These are phyloP conservation scores for Tulasnella sp. DNA, from an alignment of 768 basidiomycete genomes.

Conservation along the genomic window DNA sequence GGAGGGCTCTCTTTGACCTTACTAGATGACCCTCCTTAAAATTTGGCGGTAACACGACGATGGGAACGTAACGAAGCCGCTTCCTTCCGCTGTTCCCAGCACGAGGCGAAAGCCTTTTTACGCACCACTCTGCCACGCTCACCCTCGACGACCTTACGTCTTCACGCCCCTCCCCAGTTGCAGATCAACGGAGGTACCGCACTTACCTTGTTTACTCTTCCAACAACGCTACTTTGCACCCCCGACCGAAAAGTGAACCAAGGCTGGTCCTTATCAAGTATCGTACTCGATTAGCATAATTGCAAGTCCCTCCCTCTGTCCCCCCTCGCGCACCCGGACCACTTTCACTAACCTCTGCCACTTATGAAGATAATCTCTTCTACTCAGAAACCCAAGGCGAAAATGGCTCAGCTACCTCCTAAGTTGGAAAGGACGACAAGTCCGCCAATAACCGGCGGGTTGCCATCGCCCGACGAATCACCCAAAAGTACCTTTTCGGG, in stretches of 20 bases:
- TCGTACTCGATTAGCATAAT: background rate
- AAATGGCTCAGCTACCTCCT: background rate
- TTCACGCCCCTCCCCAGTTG: background rate
- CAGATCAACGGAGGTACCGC: slow-evolving; percentile 10
- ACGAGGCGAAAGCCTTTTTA: slow-evolving; percentile 6
- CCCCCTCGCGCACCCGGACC: background rate
- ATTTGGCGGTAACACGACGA: background rate
- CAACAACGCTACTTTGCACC: background rate
- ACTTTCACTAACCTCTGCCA: background rate
- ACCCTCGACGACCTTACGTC: slow-evolving; percentile 2
- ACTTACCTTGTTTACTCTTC: background rate
- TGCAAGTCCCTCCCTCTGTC: background rate
- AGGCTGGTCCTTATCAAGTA: background rate
- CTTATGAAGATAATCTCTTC: background rate
- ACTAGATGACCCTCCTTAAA: background rate
- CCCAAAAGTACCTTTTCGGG: background rate
- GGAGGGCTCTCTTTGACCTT: background rate
- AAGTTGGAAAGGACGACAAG: background rate
- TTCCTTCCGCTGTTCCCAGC: background rate
- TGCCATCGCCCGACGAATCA: background rate
- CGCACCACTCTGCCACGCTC: slow-evolving; percentile 3
- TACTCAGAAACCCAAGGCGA: background rate
- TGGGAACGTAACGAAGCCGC: background rate
- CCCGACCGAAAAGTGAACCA: background rate
- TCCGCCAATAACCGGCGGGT: background rate